Conservation (phyloP, 2,329 filamentous ascomycete genomes). For the Diaporthe sp. region DNA sequence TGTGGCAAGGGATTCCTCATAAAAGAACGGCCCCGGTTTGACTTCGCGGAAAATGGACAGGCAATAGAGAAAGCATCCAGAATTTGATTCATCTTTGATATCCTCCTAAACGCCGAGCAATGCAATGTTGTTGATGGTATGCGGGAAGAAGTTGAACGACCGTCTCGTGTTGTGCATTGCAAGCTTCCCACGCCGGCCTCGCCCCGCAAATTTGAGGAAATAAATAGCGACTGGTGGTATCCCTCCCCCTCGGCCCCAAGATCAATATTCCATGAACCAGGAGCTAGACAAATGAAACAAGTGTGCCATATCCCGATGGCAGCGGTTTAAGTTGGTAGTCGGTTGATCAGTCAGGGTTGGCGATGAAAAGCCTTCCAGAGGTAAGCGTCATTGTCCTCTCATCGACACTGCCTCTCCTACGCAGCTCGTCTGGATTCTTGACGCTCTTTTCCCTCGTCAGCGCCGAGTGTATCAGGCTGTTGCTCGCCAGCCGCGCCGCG, state of each 20-base stretch:
- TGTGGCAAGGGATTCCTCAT: background rate
- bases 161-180: slow-evolving; percentile 33
- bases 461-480: slow-evolving; percentile 69
- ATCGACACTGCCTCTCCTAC: slow-evolving; percentile 84
- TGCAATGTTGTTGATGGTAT: slow-evolving; percentile 38
- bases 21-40: background rate
- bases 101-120: slow-evolving; percentile 42
- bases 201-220: background rate
- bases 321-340: background rate
- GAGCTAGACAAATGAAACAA: slow-evolving; percentile 35
- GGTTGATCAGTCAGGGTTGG: slow-evolving; percentile 78
- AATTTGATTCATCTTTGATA: slow-evolving; percentile 31
- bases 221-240: slow-evolving; percentile 37
- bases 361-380: slow-evolving; percentile 82
- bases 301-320: background rate
- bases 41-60: slow-evolving; percentile 9
- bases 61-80: slow-evolving; percentile 26
- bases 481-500: slow-evolving; percentile 67
- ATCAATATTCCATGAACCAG: slow-evolving; percentile 11
- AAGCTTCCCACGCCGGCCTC: slow-evolving; percentile 19
- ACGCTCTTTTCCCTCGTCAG: slow-evolving; percentile 75
- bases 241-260: slow-evolving; percentile 11
- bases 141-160: slow-evolving; percentile 27
- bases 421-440: slow-evolving; percentile 79
- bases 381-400: slow-evolving; percentile 84